These are phyloP conservation scores for Myxozyma lipomycoides DNA, from an alignment of 805 yeast species.

Conservation along the genomic window DNA sequence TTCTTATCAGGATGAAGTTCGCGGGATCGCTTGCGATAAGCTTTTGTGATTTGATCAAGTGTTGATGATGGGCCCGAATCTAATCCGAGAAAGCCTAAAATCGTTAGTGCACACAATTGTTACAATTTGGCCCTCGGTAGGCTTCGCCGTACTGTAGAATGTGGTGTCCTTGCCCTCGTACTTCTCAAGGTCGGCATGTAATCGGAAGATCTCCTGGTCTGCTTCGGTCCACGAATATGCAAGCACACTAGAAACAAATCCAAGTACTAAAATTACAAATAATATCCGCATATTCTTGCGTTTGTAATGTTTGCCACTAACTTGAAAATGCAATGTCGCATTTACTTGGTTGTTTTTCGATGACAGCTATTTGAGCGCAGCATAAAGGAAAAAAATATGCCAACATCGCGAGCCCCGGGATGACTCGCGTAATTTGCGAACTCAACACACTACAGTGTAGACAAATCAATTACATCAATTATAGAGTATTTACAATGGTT, in stretches of 20 bases:
- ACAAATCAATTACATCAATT: not conserved
- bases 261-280: conserved; percentile 1
- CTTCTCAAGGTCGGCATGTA: conserved; percentile 57
- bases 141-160: conserved; percentile 59
- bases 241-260: not conserved
- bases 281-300: conserved; percentile 3
- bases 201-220: conserved; percentile 76
- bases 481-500: not conserved
- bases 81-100: conserved; percentile 42
- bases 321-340: too few species aligned
- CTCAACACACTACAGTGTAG: too few species aligned
- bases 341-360: too few species aligned
- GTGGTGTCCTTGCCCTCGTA: conserved; percentile 61
- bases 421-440: too few species aligned
- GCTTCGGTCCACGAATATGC: conserved; percentile 50
- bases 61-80: conserved; percentile 43
- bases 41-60: conserved; percentile 36
- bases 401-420: too few species aligned
- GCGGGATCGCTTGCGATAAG: conserved; percentile 61
- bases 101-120: not conserved
- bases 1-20: conserved; percentile 83
- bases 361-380: too few species aligned
- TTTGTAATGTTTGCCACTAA: too few species aligned
- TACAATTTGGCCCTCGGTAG: too few species aligned
- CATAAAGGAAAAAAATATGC: too few species aligned